A percentile compares a stretch with the other conserved stretches of the same genome.
Evolutionary conservation across 768 basidiomycete genomes (phyloP).

Genomic region (Leccinum truebloodii): DNA sequence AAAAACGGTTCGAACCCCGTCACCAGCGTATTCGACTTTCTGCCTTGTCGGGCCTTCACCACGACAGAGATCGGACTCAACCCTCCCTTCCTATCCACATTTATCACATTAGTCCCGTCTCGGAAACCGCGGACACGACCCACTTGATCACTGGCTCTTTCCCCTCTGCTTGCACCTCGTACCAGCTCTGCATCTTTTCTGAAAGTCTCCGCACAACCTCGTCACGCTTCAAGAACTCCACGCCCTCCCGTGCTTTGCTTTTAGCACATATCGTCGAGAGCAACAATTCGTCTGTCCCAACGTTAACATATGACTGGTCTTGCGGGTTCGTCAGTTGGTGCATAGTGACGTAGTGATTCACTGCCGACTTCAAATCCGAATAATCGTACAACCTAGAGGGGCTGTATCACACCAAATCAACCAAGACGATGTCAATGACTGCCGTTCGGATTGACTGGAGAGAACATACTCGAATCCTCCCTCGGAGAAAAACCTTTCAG

Average conservation of each 20-base stretch:
- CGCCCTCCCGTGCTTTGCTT: constrained; percentile 26
- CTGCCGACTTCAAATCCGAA: constrained; percentile 52
- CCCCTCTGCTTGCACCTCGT: constrained; percentile 58
- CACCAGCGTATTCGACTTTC: constrained; percentile 74
- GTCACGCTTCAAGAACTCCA: constrained; percentile 66
- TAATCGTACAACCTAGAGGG: constrained; percentile 53
- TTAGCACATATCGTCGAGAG: constrained; percentile 39
- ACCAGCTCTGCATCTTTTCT: constrained; percentile 76
- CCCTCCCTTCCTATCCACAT: constrained; percentile 64
- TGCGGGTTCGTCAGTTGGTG: constrained; percentile 63
- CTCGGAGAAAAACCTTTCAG: constrained; percentile 60
- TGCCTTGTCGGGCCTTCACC: constrained; percentile 74
- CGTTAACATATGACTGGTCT: constrained; percentile 70
- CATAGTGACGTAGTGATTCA: constrained; percentile 63
- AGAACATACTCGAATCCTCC: constrained; percentile 60
- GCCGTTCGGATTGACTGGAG: neutral
- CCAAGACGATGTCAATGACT: neutral
- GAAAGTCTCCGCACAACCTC: constrained; percentile 56
- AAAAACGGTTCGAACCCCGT: constrained; percentile 80
- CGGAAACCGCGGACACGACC: constrained; percentile 22
- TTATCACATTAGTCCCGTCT: neutral
- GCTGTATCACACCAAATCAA: constrained; percentile 35
- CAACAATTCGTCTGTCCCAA: constrained; percentile 48
- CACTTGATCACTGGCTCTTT: constrained; percentile 63
- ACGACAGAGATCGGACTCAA: constrained; percentile 69